Conservation (phyloP, 805 yeast genomes). For the Ascoidea tarda region DNA sequence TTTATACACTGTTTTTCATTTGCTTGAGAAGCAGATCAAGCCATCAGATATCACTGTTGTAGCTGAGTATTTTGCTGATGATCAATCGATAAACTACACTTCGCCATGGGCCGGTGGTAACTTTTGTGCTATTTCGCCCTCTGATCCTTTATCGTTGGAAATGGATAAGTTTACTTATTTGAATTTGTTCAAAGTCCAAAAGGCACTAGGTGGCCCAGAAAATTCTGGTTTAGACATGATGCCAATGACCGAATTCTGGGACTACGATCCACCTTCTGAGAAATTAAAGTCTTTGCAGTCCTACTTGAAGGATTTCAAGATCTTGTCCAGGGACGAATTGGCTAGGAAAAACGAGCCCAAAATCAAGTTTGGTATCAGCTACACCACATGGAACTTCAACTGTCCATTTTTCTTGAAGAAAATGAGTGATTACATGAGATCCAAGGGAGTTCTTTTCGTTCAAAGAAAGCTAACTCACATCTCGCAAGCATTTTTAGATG, state of each 20-base stretch:
- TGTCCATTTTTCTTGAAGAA: conserved; percentile 46
- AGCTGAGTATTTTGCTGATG: conserved; percentile 67
- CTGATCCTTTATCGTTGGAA: conserved; percentile 31
- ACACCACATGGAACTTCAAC: conserved; percentile 56
- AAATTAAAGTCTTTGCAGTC: conserved; percentile 33
- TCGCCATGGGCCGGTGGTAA: conserved; percentile 75
- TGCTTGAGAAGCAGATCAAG: conserved; percentile 26
- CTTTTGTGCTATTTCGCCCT: conserved; percentile 46
- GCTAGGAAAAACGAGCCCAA: conserved; percentile 18
- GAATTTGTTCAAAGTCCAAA: conserved; percentile 28
- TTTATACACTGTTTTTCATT: conserved; percentile 41
- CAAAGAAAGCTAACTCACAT: conserved; percentile 36
- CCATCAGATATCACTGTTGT: conserved; percentile 35
- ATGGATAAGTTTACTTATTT: conserved; percentile 46
- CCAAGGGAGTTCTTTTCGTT: conserved; percentile 35
- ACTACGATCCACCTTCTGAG: conserved; percentile 25
- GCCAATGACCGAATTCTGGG: conserved; percentile 52
- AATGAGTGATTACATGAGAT: conserved; percentile 28
- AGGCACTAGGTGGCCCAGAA: conserved; percentile 31
- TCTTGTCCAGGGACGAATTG: conserved; percentile 23
- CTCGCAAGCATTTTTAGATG: conserved; percentile 32
- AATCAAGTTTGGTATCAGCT: conserved; percentile 38
- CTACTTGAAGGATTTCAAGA: conserved; percentile 33
- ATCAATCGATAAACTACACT: conserved; percentile 56
- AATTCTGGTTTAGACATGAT: conserved; percentile 38